Evolutionary conservation across 805 yeast genomes (phyloP).

Genomic region (Komagataella kurtzmanii): DNA sequence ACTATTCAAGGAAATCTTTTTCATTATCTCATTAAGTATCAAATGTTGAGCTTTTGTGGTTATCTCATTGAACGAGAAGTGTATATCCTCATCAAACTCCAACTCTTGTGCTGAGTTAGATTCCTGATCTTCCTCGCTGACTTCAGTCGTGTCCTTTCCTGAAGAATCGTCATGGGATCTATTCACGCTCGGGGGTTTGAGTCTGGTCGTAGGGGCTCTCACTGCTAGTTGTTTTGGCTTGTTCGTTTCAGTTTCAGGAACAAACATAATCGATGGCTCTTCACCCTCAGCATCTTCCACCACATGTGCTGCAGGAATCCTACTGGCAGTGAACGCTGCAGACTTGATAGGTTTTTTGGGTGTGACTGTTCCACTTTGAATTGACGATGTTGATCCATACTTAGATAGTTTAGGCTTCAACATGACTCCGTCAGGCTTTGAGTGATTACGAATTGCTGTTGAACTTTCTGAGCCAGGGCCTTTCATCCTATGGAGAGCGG

Average conservation of each 20-base stretch:
- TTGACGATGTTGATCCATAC: background rate
- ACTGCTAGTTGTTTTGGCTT: slow-evolving; percentile 2
- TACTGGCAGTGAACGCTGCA: slow-evolving; percentile 43
- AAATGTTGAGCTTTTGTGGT: slow-evolving; percentile 88
- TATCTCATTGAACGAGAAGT: slow-evolving; percentile 59
- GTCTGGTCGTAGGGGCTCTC: background rate
- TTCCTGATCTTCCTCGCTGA: background rate
- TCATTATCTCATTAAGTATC: slow-evolving; percentile 79
- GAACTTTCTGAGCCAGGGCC: background rate
- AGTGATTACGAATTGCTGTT: background rate
- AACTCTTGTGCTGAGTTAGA: background rate
- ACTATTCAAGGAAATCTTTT: slow-evolving; percentile 42
- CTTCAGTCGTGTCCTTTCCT: background rate
- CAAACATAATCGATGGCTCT: slow-evolving; percentile 49
- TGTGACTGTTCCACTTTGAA: background rate
- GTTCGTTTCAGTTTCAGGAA: slow-evolving; percentile 27
- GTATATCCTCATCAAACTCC: slow-evolving; percentile 8
- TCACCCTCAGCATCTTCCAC: slow-evolving; percentile 58
- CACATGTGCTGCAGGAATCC: slow-evolving; percentile 55
- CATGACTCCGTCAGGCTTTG: background rate
- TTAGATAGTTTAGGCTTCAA: background rate
- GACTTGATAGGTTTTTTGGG: background rate
- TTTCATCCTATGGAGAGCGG: background rate
- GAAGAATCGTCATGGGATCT: background rate
- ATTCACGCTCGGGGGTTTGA: background rate